Evolutionary conservation across 2,329 filamentous ascomycete species (phyloP).

Genomic region (Pestalotiopsis sp.): DNA sequence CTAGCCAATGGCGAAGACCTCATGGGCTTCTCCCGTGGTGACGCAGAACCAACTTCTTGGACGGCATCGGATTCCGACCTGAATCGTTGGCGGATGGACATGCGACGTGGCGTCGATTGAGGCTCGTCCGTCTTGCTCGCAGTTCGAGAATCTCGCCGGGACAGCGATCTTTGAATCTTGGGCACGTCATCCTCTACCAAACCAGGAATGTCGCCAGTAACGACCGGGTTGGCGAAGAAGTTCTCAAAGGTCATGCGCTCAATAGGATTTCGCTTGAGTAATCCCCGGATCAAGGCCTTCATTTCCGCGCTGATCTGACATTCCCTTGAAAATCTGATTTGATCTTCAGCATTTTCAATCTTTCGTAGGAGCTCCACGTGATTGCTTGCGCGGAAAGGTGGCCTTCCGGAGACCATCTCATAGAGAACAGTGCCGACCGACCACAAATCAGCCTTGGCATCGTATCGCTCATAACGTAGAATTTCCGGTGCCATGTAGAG

Average conservation of each 20-base stretch:
- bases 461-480: slow-evolving; percentile 93
- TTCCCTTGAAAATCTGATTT: slow-evolving; percentile 80
- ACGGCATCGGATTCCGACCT: slow-evolving; percentile 38
- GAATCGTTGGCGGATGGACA: slow-evolving; percentile 44
- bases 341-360: slow-evolving; percentile 87
- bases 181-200: slow-evolving; percentile 77
- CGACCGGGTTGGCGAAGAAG: slow-evolving; percentile 78
- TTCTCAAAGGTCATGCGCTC: slow-evolving; percentile 84
- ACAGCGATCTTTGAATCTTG: slow-evolving; percentile 34
- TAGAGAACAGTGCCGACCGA: slow-evolving; percentile 94
- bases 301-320: slow-evolving; percentile 72
- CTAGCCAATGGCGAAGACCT: slow-evolving; percentile 47
- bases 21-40: slow-evolving; percentile 44
- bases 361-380: slow-evolving; percentile 91
- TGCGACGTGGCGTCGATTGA: slow-evolving; percentile 31
- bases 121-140: slow-evolving; percentile 34
- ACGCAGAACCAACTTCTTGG: slow-evolving; percentile 36
- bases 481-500: slow-evolving; percentile 99
- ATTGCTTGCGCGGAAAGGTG: slow-evolving; percentile 89
- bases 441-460: slow-evolving; percentile 96
- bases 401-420: slow-evolving; percentile 90
- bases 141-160: slow-evolving; percentile 38
- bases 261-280: slow-evolving; percentile 84
- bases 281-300: slow-evolving; percentile 76
- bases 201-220: slow-evolving; percentile 77